Conservation (phyloP, 371 early-diverging fungal genomes). For the Mortierella polycephala region DNA sequence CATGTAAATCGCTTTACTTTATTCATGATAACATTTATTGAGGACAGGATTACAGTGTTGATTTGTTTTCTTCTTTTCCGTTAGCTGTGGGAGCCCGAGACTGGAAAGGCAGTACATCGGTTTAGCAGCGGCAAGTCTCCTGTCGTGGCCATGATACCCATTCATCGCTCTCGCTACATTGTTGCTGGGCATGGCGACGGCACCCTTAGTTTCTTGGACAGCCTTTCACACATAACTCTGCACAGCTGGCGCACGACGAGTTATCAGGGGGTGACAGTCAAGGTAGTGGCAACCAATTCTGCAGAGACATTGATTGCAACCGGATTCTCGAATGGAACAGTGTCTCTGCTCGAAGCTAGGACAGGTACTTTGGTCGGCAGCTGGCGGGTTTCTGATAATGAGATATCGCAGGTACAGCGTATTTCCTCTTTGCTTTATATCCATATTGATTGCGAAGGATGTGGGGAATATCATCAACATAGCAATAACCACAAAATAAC, state of each 20-base stretch:
- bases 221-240: conserved; percentile 43
- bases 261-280: conserved; percentile 24
- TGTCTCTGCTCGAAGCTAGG: conserved; percentile 68
- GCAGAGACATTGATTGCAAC: conserved; percentile 69
- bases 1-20: conserved; percentile 59
- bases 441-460: not conserved
- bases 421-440: not conserved
- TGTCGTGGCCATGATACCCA: conserved; percentile 64
- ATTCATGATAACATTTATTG: too few species aligned
- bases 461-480: not conserved
- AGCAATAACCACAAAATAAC: not conserved
- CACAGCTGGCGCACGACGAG: conserved; percentile 49
- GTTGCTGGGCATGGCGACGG: conserved; percentile 61
- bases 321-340: conserved; percentile 68
- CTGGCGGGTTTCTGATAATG: conserved; percentile 75
- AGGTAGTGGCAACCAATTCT: conserved; percentile 55
- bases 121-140: conserved; percentile 62
- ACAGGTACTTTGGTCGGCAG: conserved; percentile 70
- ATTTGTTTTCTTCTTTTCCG: not conserved
- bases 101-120: conserved; percentile 64
- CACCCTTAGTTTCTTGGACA: conserved; percentile 46
- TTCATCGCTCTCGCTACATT: conserved; percentile 64
- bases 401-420: conserved; percentile 63
- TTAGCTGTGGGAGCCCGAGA: conserved; percentile 73
- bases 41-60: not conserved